A percentile compares a stretch with the other conserved stretches of the same genome.
Evolutionary conservation across 2,329 filamentous ascomycete species (phyloP).

Genomic region (Scorias spongiosa): DNA sequence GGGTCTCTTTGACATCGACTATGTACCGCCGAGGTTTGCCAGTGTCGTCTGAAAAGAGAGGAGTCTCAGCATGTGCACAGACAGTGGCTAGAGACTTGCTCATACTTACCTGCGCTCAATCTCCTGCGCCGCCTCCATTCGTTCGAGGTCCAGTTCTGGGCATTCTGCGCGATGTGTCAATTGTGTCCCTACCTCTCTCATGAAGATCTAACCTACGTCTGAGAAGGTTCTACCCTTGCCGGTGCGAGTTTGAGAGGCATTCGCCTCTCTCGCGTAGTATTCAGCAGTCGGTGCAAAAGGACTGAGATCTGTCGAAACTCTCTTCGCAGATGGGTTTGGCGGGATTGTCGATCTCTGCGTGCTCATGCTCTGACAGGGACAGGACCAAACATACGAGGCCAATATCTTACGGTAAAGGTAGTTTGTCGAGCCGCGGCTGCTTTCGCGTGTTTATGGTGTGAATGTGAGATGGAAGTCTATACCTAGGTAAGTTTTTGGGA

Average conservation of each 20-base stretch:
- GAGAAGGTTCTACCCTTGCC: slow-evolving; percentile 33
- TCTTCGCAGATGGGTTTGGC: slow-evolving; percentile 7
- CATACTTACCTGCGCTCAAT: neutral
- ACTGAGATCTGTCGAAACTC: neutral
- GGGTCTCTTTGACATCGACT: slow-evolving; percentile 70
- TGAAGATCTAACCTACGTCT: slow-evolving; percentile 29
- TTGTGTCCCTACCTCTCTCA: slow-evolving; percentile 36
- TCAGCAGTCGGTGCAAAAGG: slow-evolving; percentile 8
- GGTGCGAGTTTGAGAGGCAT: slow-evolving; percentile 43
- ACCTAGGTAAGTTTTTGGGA: too few relatives aligned
- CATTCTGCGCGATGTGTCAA: slow-evolving; percentile 1
- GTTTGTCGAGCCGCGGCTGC: too few relatives aligned
- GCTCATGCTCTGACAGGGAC: slow-evolving; percentile 21
- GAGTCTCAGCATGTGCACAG: slow-evolving; percentile 8
- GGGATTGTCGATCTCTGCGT: slow-evolving; percentile 18
- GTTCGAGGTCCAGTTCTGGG: neutral
- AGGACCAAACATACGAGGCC: too few relatives aligned
- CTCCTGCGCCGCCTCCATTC: neutral
- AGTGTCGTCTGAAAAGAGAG: slow-evolving; percentile 54
- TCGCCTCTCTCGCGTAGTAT: slow-evolving; percentile 42
- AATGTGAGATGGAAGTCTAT: too few relatives aligned
- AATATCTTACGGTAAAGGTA: too few relatives aligned
- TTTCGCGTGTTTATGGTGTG: too few relatives aligned
- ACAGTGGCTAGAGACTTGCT: slow-evolving; percentile 7
- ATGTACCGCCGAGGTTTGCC: slow-evolving; percentile 64